A percentile compares a stretch with the other conserved stretches of the same genome.
These are phyloP conservation scores for Bacidia gigantensis DNA, from an alignment of 495 filamentous ascomycete genomes.

Conservation along the genomic window DNA sequence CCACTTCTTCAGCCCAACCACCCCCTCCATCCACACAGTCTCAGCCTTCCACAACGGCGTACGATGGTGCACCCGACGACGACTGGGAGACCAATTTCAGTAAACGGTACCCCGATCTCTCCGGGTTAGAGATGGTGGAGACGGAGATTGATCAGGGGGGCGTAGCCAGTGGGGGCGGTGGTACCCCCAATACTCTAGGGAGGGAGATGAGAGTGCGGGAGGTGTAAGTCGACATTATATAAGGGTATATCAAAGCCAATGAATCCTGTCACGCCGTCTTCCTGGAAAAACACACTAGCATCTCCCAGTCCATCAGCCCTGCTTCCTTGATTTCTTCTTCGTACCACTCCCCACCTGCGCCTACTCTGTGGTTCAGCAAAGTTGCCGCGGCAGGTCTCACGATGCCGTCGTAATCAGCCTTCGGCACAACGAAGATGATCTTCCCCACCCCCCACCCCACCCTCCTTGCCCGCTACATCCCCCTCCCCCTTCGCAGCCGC, in stretches of 20 bases:
- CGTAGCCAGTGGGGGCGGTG: not conserved
- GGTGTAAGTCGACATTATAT: slow-evolving; percentile 11
- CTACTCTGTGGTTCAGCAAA: too few relatives aligned
- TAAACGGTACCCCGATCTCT: slow-evolving; percentile 68
- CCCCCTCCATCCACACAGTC: slow-evolving; percentile 2
- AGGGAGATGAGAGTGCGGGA: slow-evolving; percentile 15
- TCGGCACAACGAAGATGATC: slow-evolving; percentile 39
- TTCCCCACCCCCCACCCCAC: slow-evolving; percentile 14
- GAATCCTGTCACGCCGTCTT: not conserved
- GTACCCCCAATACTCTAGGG: not conserved
- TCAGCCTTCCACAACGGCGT: not conserved
- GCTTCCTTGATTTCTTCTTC: slow-evolving; percentile 9
- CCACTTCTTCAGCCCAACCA: slow-evolving; percentile 6
- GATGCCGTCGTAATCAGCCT: slow-evolving; percentile 35
- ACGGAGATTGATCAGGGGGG: slow-evolving; percentile 39
- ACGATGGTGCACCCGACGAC: slow-evolving; percentile 21
- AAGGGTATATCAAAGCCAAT: too few relatives aligned
- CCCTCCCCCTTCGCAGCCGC: not conserved
- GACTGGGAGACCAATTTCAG: slow-evolving; percentile 66
- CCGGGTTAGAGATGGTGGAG: slow-evolving; percentile 72
- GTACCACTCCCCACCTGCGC: slow-evolving; percentile 17
- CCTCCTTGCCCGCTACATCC: not conserved
- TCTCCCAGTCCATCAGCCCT: slow-evolving; percentile 22
- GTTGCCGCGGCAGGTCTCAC: slow-evolving; percentile 7
- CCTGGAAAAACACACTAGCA: not conserved